Conservation (phyloP, 202 grass and related monocot genomes). For the Schoenoplectus tabernaemontani region DNA sequence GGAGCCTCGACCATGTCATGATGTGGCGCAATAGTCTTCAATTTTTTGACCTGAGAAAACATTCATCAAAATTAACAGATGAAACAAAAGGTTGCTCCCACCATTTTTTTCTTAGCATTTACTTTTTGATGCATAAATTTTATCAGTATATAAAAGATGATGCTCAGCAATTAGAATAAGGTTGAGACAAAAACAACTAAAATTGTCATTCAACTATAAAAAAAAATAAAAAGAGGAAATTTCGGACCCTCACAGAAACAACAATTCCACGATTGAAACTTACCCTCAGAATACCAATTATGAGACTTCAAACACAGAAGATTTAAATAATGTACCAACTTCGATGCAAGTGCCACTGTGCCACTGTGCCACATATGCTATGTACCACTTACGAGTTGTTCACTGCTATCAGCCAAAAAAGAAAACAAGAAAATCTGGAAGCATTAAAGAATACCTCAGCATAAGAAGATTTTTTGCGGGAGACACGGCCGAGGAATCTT, state of each 20-base stretch:
- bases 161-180: neutral
- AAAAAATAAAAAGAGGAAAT: neutral
- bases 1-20: slow-evolving; percentile 54
- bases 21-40: slow-evolving; percentile 65
- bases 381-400: neutral
- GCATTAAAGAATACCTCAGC: no score
- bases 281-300: neutral
- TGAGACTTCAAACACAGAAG: neutral
- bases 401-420: neutral
- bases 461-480: slow-evolving; percentile 38
- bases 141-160: neutral
- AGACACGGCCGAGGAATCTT: slow-evolving; percentile 61
- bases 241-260: no score
- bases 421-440: neutral
- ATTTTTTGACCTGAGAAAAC: slow-evolving; percentile 53
- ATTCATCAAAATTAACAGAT: slow-evolving; percentile 25
- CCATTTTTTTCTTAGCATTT: neutral
- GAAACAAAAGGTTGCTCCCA: neutral
- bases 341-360: neutral
- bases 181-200: no score
- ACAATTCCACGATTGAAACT: no score
- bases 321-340: neutral
- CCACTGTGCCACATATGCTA: neutral
- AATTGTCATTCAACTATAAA: no score
- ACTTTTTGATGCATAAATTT: neutral